Evolutionary conservation across 1,139 yeast genomes (phyloP).

Genomic region (Suhomyces chickasaworum): DNA sequence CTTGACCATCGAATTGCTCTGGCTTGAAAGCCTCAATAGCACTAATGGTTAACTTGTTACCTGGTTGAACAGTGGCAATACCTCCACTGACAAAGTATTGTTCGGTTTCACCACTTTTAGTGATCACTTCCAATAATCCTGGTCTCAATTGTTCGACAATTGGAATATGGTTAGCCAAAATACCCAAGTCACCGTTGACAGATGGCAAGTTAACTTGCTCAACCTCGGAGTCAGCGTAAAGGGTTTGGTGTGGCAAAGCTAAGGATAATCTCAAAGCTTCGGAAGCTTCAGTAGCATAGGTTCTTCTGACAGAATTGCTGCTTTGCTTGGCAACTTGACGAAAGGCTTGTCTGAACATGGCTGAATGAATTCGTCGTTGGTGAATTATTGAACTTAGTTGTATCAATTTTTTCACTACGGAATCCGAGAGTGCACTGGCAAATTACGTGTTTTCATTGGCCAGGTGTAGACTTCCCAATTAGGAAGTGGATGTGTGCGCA

Average conservation of each 20-base stretch:
- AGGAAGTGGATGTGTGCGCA: constrained; percentile 21
- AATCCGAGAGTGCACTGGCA: constrained; percentile 14
- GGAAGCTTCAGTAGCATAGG: constrained; percentile 81
- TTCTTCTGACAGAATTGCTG: constrained; percentile 66
- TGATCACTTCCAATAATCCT: constrained; percentile 91
- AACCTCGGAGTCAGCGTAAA: constrained; percentile 52
- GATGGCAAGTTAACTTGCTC: constrained; percentile 97
- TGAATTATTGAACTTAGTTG: background rate
- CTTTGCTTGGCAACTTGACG: constrained; percentile 70
- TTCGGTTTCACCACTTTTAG: constrained; percentile 69
- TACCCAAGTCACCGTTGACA: constrained; percentile 95
- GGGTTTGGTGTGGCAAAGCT: constrained; percentile 84
- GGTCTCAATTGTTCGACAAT: constrained; percentile 96
- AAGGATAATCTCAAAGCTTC: constrained; percentile 86
- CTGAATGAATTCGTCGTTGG: constrained; percentile 8
- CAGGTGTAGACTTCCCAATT: constrained; percentile 31
- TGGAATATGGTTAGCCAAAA: constrained; percentile 97
- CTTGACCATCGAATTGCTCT: constrained; percentile 81
- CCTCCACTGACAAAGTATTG: constrained; percentile 96
- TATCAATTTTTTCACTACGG: constrained; percentile 15
- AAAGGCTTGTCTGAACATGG: constrained; percentile 69
- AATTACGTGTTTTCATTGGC: constrained; percentile 31
- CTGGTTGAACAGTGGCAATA: constrained; percentile 95
- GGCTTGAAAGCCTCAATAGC: constrained; percentile 96
- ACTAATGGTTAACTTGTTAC: constrained; percentile 85